A percentile compares a stretch with the other conserved stretches of the same genome.
Conservation (phyloP, 495 filamentous ascomycete species). For the Xylaria telfairii region DNA sequence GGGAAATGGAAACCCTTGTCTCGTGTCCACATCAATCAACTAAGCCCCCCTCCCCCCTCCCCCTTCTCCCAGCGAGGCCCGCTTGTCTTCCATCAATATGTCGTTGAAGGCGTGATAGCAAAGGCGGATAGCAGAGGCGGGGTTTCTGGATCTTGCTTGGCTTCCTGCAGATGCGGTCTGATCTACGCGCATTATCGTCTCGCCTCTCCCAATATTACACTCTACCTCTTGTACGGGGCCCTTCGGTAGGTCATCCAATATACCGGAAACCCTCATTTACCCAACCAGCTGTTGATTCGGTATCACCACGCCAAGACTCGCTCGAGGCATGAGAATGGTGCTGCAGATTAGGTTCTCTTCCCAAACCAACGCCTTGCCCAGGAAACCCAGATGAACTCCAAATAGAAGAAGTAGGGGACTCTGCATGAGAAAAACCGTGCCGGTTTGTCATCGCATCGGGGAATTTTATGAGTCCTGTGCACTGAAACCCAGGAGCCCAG, state of each 20-base stretch:
- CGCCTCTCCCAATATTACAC: conserved; percentile 9
- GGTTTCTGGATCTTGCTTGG: conserved; percentile 15
- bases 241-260: conserved; percentile 5
- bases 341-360: conserved; percentile 1
- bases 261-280: conserved; percentile 5
- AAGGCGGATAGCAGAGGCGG: conserved; percentile 11
- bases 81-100: conserved; percentile 12
- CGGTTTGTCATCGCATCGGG: neutral
- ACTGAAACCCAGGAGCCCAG: neutral
- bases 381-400: conserved; percentile 2
- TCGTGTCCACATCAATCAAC: conserved; percentile 4
- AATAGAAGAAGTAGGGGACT: conserved; percentile 5
- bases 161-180: conserved; percentile 17
- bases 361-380: conserved; percentile 18
- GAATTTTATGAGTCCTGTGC: neutral
- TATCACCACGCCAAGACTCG: conserved; percentile 3
- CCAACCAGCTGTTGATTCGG: neutral
- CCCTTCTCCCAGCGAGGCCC: neutral
- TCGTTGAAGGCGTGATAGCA: conserved; percentile 13
- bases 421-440: neutral
- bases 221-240: neutral
- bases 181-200: conserved; percentile 16
- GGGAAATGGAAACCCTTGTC: neutral
- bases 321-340: neutral
- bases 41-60: neutral